phyloP scores from a whole-genome alignment of 345 rosid genomes.

The Adansonia digitata region DNA sequence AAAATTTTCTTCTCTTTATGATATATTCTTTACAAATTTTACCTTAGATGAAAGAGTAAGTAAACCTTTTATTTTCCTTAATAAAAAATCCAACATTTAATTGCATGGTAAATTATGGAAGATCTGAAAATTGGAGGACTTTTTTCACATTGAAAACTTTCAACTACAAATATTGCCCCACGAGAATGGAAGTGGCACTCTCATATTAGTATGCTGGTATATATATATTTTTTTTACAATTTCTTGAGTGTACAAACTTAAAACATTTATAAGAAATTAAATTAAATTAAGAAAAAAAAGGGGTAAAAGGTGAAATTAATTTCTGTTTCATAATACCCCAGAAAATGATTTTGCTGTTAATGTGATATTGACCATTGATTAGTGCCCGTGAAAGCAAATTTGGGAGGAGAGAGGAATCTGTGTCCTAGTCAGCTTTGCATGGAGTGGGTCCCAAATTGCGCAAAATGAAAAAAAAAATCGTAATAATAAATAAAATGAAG shows the following conservation, averaged over 20 bases:
- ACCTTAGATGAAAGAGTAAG: background rate
- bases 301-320: background rate
- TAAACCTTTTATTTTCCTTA: background rate
- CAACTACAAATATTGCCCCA: background rate
- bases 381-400: constrained; percentile 4
- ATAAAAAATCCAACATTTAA: background rate
- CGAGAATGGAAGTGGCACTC: background rate
- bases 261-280: background rate
- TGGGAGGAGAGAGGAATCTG: constrained; percentile 14
- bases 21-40: too few relatives aligned
- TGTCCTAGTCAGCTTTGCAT: constrained; percentile 30
- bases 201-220: background rate
- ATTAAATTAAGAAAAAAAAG: background rate
- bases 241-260: too few relatives aligned
- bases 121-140: background rate
- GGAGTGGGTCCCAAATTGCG: constrained; percentile 26
- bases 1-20: background rate
- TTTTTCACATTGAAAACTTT: background rate
- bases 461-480: background rate
- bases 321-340: background rate
- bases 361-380: constrained; percentile 2
- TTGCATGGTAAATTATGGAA: background rate
- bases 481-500: too few relatives aligned
- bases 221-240: too few relatives aligned
- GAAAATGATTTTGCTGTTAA: background rate